These are phyloP conservation scores for Penicilliopsis zonata DNA, from an alignment of 495 filamentous ascomycete species.

Conservation along the genomic window DNA sequence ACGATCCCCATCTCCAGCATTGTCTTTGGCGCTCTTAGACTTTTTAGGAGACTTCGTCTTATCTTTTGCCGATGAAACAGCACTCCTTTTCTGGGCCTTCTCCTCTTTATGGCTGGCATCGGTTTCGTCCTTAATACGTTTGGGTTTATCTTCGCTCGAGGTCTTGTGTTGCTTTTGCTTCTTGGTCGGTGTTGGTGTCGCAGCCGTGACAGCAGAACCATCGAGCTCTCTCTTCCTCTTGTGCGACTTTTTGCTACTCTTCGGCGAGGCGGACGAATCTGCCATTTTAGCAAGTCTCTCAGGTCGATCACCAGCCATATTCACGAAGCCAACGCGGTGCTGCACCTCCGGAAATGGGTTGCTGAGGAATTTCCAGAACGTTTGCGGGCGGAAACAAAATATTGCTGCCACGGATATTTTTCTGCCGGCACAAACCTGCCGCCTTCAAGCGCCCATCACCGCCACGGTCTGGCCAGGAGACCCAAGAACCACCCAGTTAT, in stretches of 20 bases:
- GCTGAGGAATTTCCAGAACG: background rate
- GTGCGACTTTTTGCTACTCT: conserved; percentile 15
- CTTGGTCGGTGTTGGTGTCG: conserved; percentile 24
- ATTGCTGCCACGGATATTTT: background rate
- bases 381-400: conserved; percentile 8
- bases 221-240: conserved; percentile 30
- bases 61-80: conserved; percentile 15
- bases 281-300: conserved; percentile 8
- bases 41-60: conserved; percentile 18
- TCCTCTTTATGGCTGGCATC: conserved; percentile 11
- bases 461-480: conserved; percentile 14
- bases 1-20: conserved; percentile 8
- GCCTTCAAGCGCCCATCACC: background rate
- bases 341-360: background rate
- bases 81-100: conserved; percentile 15
- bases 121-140: conserved; percentile 7
- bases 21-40: conserved; percentile 17
- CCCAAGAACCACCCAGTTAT: too few relatives aligned
- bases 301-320: conserved; percentile 17
- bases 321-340: conserved; percentile 2
- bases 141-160: conserved; percentile 13
- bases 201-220: conserved; percentile 11
- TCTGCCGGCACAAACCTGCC: conserved; percentile 13
- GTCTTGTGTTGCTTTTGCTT: conserved; percentile 23
- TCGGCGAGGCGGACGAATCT: conserved; percentile 9